phyloP scores from a whole-genome alignment of 2,329 filamentous ascomycete genomes.

The Arthroderma uncinatum region DNA sequence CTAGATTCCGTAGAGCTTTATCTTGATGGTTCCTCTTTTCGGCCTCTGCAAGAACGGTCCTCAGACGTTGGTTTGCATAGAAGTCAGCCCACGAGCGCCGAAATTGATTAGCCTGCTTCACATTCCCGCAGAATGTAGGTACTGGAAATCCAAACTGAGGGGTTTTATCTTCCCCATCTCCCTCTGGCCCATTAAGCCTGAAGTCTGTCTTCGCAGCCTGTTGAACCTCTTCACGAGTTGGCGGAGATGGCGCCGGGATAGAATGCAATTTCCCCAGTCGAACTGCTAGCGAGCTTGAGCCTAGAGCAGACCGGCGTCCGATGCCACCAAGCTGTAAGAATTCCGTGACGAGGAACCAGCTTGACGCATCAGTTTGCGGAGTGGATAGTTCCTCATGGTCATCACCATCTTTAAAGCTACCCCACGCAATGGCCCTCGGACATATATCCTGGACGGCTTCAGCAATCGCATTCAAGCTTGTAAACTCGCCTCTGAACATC shows the following conservation, averaged over 20 bases:
- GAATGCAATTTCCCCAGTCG: slow-evolving; percentile 72
- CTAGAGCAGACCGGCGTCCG: slow-evolving; percentile 35
- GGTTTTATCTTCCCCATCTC: slow-evolving; percentile 24
- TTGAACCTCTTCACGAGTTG: neutral
- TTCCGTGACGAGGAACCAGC: slow-evolving; percentile 56
- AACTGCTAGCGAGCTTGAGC: slow-evolving; percentile 47
- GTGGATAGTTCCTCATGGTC: slow-evolving; percentile 27
- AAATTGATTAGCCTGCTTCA: slow-evolving; percentile 68
- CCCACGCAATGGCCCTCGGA: slow-evolving; percentile 63
- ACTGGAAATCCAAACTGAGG: slow-evolving; percentile 75
- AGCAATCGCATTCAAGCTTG: slow-evolving; percentile 73
- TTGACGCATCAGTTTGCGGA: neutral
- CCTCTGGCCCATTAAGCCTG: slow-evolving; percentile 10
- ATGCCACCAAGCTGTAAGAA: slow-evolving; percentile 56
- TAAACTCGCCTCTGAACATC: slow-evolving; percentile 58
- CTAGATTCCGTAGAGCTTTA: slow-evolving; percentile 47
- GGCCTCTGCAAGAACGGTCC: slow-evolving; percentile 50
- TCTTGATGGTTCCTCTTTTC: slow-evolving; percentile 55
- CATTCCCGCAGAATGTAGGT: slow-evolving; percentile 76
- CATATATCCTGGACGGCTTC: slow-evolving; percentile 60
- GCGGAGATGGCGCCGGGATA: slow-evolving; percentile 52
- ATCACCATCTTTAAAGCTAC: slow-evolving; percentile 33
- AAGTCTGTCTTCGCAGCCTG: slow-evolving; percentile 1
- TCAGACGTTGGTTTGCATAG: slow-evolving; percentile 64
- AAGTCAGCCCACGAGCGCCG: slow-evolving; percentile 70